Evolutionary conservation across 495 filamentous ascomycete genomes (phyloP), one percentile per base, ranked within the genome.

Genomic region (Penicillium cataractarum): DNA sequence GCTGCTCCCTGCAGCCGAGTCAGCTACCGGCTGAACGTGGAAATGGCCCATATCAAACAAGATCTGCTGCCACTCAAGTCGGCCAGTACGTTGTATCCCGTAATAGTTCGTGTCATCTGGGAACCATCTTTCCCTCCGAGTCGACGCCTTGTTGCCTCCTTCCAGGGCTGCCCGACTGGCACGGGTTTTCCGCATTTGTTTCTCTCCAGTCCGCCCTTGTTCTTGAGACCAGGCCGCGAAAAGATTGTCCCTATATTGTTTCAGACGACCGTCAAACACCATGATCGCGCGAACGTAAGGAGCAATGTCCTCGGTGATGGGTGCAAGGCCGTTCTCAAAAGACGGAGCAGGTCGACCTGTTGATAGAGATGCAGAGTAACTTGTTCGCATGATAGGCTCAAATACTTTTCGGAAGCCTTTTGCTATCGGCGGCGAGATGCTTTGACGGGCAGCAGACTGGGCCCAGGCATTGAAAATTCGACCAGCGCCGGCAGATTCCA

Each of bases 251-350:
- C 93, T 82, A 62, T 91, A 84, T 62, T 88, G 80, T 53, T 90
- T 86, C 0, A 93, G 81, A 12, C 80, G 81, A 4, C 86, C 75
- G 62, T 97, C 94, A 67, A 90, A 90, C 0, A 86, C 77, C 29
- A 92, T 87, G 64, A 97, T 97, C 10, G 82, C 78, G 21, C 95
- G 89, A 22, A 96, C 83, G 65, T 90, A 97, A 0, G 93, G 94
- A 0, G 90, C 92, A 7, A 97, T 75, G 61, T 99, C 95, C 48
- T 89, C 81, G 5, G 80, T 78, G 35, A 97, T 83, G 9, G 86
- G 76, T 3, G 75, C 67, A 40, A 87, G 68, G 0, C 86, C 84
- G 37, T 90, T 84, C 59, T 96, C 91, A 61, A 97, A 91, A 0
- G 87, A 82, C 0, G 90, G 92, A 0, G 85, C 72, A 19, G 62